Evolutionary conservation across 805 yeast species (phyloP), one percentile per base, ranked within the genome.

Genomic region (Yarrowia deformans): DNA sequence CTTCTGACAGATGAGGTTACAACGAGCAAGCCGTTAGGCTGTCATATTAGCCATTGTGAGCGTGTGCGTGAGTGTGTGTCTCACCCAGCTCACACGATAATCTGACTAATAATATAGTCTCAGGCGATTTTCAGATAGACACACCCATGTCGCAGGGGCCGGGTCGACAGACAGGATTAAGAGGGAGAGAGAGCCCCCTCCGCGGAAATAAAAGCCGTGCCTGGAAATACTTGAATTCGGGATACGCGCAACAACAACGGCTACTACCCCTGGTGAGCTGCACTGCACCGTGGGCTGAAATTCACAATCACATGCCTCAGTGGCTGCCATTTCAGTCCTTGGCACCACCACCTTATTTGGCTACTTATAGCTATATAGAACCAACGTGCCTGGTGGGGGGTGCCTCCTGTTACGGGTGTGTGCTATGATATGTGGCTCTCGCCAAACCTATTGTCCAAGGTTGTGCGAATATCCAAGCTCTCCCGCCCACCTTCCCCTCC

Each of bases 401-500:
- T 2, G 34, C 12, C 23, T 29, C 16, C 14, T 14, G 13, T 10
- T 8, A 6, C 0, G n/a, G 12, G 35, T 45, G n/a, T 13, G n/a
- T 23, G 50, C 50, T 48, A 48, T 49, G 29, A 52, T 52, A 52
- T 35, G 58, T 52, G 58, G 58, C 42, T 52, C 58, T 52, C 43
- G 23, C 14, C 29, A 52, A 54, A 19, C 45, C 42, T 39, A 35
- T 54, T 54, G 19, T 19, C 35, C 9, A 35, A 34, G 60, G 60
- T 39, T 54, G 60, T 32, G 40, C 12, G 29, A 23, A 23, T 4
- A 23, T 23, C 29, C 29, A 23, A 23, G 13, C 42, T 37, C 32
- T 39, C 32, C n/a, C 35, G 60, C 60, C 63, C 46, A 56, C 63
- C 63, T 56, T 56, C 63, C 48, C 63, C 63, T 54, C 60, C 60